These are phyloP conservation scores for Cercospora zeina DNA, from an alignment of 2,329 filamentous ascomycete species.

Conservation along the genomic window DNA sequence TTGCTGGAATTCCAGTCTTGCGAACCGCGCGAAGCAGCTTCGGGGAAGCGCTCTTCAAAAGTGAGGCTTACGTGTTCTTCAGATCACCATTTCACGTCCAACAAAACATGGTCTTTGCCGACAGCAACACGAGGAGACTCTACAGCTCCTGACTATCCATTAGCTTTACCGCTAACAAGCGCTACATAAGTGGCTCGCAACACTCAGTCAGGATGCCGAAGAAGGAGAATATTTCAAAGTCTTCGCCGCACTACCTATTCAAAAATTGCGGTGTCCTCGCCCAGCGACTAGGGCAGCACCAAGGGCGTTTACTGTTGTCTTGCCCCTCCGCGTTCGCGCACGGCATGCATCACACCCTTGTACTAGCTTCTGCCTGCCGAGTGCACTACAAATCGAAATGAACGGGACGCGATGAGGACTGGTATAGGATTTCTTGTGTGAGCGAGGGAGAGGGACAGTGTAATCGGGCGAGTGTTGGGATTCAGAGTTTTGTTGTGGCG, in stretches of 20 bases:
- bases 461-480: neutral
- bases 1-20: neutral
- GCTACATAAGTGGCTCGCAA: no score
- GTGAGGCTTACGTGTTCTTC: neutral
- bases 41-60: neutral
- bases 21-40: neutral
- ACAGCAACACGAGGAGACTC: neutral
- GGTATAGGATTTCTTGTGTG: neutral
- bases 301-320: neutral
- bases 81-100: neutral
- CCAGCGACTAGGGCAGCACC: neutral
- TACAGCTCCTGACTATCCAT: neutral
- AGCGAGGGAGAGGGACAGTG: neutral
- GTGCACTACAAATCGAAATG: no score
- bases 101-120: neutral
- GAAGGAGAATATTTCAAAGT: neutral
- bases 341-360: no score
- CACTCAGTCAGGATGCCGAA: no score
- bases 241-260: neutral
- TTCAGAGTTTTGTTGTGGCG: neutral
- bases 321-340: no score
- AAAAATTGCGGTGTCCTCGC: neutral
- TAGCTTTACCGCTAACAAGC: no score
- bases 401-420: neutral
- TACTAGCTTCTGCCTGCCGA: no score